These are phyloP conservation scores for Chlorencoelia australis DNA, from an alignment of 2,329 filamentous ascomycete genomes.

Conservation along the genomic window DNA sequence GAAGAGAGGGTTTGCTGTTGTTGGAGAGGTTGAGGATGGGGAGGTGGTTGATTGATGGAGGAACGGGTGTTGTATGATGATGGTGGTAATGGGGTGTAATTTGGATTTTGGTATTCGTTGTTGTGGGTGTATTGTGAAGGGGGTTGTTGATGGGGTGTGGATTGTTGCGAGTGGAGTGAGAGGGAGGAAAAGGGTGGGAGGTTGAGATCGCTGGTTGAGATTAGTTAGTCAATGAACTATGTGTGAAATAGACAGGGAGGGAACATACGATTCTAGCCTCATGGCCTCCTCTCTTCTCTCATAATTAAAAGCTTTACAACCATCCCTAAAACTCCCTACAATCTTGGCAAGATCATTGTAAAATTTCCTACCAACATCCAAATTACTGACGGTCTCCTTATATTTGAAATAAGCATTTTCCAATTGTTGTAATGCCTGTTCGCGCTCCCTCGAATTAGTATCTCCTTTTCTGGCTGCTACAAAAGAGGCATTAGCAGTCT, in stretches of 20 bases:
- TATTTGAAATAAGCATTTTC: conserved; percentile 93
- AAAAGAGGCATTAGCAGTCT: conserved; percentile 70
- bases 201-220: conserved; percentile 24
- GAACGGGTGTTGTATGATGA: conserved; percentile 10
- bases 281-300: conserved; percentile 72
- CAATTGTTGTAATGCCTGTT: conserved; percentile 75
- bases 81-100: conserved; percentile 10
- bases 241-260: conserved; percentile 21
- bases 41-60: neutral
- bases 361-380: conserved; percentile 87
- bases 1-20: neutral
- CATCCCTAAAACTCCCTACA: conserved; percentile 75
- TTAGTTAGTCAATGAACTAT: neutral
- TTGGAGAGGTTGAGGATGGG: neutral
- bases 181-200: conserved; percentile 10
- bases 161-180: conserved; percentile 21
- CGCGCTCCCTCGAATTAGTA: conserved; percentile 60
- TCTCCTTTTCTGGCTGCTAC: conserved; percentile 53
- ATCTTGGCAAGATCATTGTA: conserved; percentile 94
- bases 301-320: conserved; percentile 67
- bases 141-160: conserved; percentile 17
- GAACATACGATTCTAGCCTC: conserved; percentile 65
- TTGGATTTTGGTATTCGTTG: conserved; percentile 17
- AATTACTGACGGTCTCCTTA: conserved; percentile 86
- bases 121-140: conserved; percentile 26